phyloP scores from a whole-genome alignment of 2,329 filamentous ascomycete genomes.

The Ascochyta lentis region DNA sequence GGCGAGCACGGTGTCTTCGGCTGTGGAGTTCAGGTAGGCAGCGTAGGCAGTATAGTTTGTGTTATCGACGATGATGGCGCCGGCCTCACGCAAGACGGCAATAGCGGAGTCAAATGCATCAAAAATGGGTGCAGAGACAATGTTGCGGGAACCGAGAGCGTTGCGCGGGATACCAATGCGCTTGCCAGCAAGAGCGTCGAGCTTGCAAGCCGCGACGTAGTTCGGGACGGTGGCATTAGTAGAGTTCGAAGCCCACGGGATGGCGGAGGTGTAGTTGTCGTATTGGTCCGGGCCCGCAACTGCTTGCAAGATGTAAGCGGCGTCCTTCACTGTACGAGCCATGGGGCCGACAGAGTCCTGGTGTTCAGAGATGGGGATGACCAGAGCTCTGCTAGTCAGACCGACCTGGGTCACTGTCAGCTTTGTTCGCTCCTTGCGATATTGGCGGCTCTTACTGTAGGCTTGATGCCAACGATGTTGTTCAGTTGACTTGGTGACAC shows the following conservation, averaged over 20 bases:
- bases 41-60: constrained; percentile 64
- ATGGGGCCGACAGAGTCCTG: constrained; percentile 66
- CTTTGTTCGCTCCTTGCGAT: no score
- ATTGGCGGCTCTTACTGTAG: constrained; percentile 52
- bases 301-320: constrained; percentile 62
- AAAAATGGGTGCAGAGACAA: constrained; percentile 49
- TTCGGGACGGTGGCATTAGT: constrained; percentile 58
- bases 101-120: constrained; percentile 65
- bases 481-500: constrained; percentile 62
- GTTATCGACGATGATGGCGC: constrained; percentile 66
- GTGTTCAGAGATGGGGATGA: constrained; percentile 68
- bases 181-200: constrained; percentile 60
- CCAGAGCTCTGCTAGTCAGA: constrained; percentile 66
- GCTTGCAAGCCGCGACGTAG: constrained; percentile 66
- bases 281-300: constrained; percentile 63
- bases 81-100: constrained; percentile 59
- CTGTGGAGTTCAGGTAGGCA: constrained; percentile 50
- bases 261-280: constrained; percentile 66
- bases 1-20: constrained; percentile 56
- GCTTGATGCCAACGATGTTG: constrained; percentile 68
- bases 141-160: constrained; percentile 53
- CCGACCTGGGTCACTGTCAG: constrained; percentile 52
- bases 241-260: constrained; percentile 55
- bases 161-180: constrained; percentile 71
- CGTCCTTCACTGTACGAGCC: constrained; percentile 65